Percentiles rank a stretch among this genome's conserved stretches.
phyloP scores from a whole-genome alignment of 1,284 basidiomycete genomes.

The Baeospora myosura region DNA sequence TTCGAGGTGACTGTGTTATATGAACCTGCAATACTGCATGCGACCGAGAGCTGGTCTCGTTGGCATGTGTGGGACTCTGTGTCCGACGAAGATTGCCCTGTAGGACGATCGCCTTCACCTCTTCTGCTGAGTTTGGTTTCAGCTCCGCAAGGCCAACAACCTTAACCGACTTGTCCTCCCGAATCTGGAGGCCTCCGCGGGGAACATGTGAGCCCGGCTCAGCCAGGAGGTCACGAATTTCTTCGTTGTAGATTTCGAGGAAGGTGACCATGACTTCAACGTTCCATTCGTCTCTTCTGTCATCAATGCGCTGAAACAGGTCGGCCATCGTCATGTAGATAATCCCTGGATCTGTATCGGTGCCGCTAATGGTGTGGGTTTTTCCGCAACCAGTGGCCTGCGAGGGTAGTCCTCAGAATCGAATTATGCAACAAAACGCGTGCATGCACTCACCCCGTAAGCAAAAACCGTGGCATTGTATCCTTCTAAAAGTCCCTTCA shows the following conservation, averaged over 20 bases:
- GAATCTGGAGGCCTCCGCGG: conserved; percentile 81
- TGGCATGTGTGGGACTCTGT: conserved; percentile 89
- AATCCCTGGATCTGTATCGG: conserved; percentile 78
- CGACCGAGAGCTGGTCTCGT: conserved; percentile 91
- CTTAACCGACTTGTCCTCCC: conserved; percentile 89
- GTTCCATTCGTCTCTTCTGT: conserved; percentile 73
- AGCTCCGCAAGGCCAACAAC: conserved; percentile 80
- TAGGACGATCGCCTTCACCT: conserved; percentile 88
- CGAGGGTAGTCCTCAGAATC: conserved; percentile 16
- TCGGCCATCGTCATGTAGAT: conserved; percentile 97
- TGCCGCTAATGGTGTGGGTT: conserved; percentile 95
- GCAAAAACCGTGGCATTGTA: conserved; percentile 96
- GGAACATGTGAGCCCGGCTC: conserved; percentile 61
- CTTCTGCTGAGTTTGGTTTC: conserved; percentile 73
- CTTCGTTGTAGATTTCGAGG: conserved; percentile 97
- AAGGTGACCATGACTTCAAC: conserved; percentile 88
- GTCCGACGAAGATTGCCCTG: conserved; percentile 83
- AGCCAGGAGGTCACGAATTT: conserved; percentile 89
- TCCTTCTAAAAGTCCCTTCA: conserved; percentile 83
- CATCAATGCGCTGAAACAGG: conserved; percentile 84
- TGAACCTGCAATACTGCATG: conserved; percentile 95
- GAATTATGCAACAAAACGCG: conserved; percentile 4
- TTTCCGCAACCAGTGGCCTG: conserved; percentile 98
- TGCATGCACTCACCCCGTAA: conserved; percentile 71
- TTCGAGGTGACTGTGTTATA: conserved; percentile 79